Conservation (phyloP, 2,329 filamentous ascomycete species). For the Cordyceps cateniannulata region DNA sequence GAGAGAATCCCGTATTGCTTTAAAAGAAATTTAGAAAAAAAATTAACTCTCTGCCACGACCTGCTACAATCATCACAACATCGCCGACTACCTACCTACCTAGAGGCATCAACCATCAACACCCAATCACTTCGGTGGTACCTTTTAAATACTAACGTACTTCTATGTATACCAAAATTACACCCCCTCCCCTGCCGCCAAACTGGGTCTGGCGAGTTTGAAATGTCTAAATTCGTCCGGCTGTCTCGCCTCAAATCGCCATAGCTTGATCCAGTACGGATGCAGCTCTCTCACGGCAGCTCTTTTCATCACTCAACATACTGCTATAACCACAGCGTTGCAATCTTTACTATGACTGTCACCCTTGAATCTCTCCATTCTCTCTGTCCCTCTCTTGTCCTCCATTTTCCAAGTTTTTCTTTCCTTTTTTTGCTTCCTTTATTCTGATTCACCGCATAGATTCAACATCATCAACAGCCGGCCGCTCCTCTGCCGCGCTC, state of each 20-base stretch:
- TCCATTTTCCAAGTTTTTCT: no score
- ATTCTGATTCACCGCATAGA: not conserved
- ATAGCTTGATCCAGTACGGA: not conserved
- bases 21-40: not conserved
- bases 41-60: not conserved
- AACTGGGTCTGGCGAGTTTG: not conserved
- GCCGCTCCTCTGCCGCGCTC: not conserved
- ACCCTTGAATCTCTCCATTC: no score
- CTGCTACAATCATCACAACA: no score
- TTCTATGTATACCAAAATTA: no score
- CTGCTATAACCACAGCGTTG: not conserved
- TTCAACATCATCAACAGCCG: not conserved
- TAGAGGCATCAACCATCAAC: no score
- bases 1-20: not conserved
- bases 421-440: not conserved
- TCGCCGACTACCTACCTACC: no score
- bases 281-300: no score
- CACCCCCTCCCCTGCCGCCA: not conserved
- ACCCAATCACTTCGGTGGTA: no score
- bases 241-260: slow-evolving; percentile 2
- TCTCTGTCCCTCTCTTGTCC: no score
- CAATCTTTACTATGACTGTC: no score
- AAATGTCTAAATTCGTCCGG: slow-evolving; percentile 3
- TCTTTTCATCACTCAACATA: no score
- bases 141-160: no score